Evolutionary conservation across 2,329 filamentous ascomycete genomes (phyloP).

Genomic region (Alternaria panax): DNA sequence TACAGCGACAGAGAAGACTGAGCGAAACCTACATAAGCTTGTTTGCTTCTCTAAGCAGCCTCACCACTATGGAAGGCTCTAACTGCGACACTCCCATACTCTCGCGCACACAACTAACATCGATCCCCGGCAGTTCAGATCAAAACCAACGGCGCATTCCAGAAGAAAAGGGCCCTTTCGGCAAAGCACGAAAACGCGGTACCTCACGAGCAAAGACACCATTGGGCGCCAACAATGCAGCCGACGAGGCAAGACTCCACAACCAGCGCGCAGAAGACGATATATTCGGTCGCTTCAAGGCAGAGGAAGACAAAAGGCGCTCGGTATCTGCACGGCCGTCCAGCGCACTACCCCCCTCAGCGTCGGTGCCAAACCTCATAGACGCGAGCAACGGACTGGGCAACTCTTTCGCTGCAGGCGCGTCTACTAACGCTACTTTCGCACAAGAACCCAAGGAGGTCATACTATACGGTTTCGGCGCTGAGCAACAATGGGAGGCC

Average conservation of each 20-base stretch:
- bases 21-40: background rate
- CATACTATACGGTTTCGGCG: slow-evolving; percentile 82
- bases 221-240: slow-evolving; percentile 62
- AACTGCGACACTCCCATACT: slow-evolving; percentile 1
- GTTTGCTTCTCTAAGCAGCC: background rate
- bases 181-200: slow-evolving; percentile 57
- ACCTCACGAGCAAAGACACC: slow-evolving; percentile 63
- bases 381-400: slow-evolving; percentile 37
- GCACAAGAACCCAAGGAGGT: slow-evolving; percentile 74
- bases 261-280: slow-evolving; percentile 57
- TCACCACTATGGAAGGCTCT: slow-evolving; percentile 1
- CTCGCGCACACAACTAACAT: slow-evolving; percentile 23
- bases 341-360: slow-evolving; percentile 37
- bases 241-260: slow-evolving; percentile 59
- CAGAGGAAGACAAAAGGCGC: slow-evolving; percentile 39
- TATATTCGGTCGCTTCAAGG: slow-evolving; percentile 53
- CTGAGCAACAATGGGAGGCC: slow-evolving; percentile 76
- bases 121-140: slow-evolving; percentile 36
- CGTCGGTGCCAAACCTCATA: slow-evolving; percentile 43
- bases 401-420: slow-evolving; percentile 36
- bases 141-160: slow-evolving; percentile 61
- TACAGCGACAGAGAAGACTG: background rate
- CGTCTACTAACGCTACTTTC: slow-evolving; percentile 46
- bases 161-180: slow-evolving; percentile 69
- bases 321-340: slow-evolving; percentile 33